These are phyloP conservation scores for Geotrichum citri-aurantii DNA, from an alignment of 1,139 yeast genomes.

Conservation along the genomic window DNA sequence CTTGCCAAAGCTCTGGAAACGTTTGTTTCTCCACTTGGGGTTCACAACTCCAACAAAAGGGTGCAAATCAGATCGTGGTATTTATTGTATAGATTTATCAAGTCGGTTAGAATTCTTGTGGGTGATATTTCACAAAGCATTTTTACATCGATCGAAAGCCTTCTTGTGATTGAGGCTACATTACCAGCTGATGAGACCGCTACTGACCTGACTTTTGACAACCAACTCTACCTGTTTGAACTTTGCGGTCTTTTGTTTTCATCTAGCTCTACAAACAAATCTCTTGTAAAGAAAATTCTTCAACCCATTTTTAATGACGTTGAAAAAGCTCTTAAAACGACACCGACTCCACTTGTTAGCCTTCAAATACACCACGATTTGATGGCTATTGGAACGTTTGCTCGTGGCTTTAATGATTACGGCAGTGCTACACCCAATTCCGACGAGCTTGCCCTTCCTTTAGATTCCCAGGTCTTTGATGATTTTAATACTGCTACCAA, in stretches of 20 bases:
- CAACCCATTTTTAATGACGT: slow-evolving; percentile 74
- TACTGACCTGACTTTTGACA: slow-evolving; percentile 62
- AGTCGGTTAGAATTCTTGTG: slow-evolving; percentile 62
- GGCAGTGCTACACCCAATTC: slow-evolving; percentile 17
- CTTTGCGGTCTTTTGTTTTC: slow-evolving; percentile 36
- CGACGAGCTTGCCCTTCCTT: slow-evolving; percentile 14
- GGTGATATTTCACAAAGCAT: slow-evolving; percentile 44
- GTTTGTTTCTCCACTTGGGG: slow-evolving; percentile 74
- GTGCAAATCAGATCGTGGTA: slow-evolving; percentile 90
- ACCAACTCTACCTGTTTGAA: slow-evolving; percentile 80
- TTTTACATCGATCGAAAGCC: slow-evolving; percentile 46
- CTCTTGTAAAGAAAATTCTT: slow-evolving; percentile 44
- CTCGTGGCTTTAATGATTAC: slow-evolving; percentile 65
- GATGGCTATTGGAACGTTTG: slow-evolving; percentile 85
- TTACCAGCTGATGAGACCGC: slow-evolving; percentile 47
- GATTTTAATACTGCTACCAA: slow-evolving; percentile 71
- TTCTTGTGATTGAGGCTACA: slow-evolving; percentile 56
- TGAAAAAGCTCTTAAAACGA: slow-evolving; percentile 46
- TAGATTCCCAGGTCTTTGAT: slow-evolving; percentile 36
- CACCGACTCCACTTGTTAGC: slow-evolving; percentile 43
- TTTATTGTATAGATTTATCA: slow-evolving; percentile 74
- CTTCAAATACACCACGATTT: slow-evolving; percentile 81
- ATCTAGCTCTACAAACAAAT: slow-evolving; percentile 28
- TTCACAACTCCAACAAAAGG: slow-evolving; percentile 55
- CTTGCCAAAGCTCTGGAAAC: slow-evolving; percentile 63